A percentile compares a stretch with the other conserved stretches of the same genome.
These are phyloP conservation scores for Stromatinia cepivora DNA, from an alignment of 2,329 filamentous ascomycete species.

Conservation along the genomic window DNA sequence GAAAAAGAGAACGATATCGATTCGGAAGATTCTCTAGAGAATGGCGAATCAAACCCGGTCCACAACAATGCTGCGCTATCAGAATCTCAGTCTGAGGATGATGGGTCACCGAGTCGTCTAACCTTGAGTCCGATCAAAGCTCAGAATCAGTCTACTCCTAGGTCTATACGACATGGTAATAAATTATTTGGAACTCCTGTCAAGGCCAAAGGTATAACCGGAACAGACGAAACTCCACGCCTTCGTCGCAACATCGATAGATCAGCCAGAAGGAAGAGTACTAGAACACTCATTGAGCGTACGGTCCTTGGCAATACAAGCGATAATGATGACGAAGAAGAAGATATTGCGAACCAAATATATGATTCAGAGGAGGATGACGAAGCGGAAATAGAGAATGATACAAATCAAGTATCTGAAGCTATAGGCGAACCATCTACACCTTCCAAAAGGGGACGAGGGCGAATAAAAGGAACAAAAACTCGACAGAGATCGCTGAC, in stretches of 20 bases:
- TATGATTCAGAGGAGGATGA: slow-evolving; percentile 57
- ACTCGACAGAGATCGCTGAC: slow-evolving; percentile 53
- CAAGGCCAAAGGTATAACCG: slow-evolving; percentile 27
- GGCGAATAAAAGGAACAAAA: slow-evolving; percentile 50
- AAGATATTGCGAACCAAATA: slow-evolving; percentile 68
- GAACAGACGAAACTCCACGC: slow-evolving; percentile 34
- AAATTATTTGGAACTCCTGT: slow-evolving; percentile 39
- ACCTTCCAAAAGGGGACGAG: slow-evolving; percentile 53
- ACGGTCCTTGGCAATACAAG: slow-evolving; percentile 62
- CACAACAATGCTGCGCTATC: not conserved
- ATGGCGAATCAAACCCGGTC: slow-evolving; percentile 2
- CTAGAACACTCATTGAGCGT: slow-evolving; percentile 71
- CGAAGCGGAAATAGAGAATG: slow-evolving; percentile 41
- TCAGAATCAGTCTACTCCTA: slow-evolving; percentile 31
- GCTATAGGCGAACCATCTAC: slow-evolving; percentile 45
- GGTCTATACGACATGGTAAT: slow-evolving; percentile 29
- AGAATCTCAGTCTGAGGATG: not conserved
- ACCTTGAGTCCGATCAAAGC: slow-evolving; percentile 6
- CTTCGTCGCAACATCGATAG: slow-evolving; percentile 60
- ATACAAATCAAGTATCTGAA: slow-evolving; percentile 40
- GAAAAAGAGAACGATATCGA: slow-evolving; percentile 4
- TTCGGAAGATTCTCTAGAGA: slow-evolving; percentile 16
- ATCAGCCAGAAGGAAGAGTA: slow-evolving; percentile 85
- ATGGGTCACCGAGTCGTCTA: slow-evolving; percentile 1
- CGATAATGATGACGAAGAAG: slow-evolving; percentile 71